Base-by-base conservation (phyloP, 2,329 filamentous ascomycete species). In the Colletotrichum horii region DNA sequence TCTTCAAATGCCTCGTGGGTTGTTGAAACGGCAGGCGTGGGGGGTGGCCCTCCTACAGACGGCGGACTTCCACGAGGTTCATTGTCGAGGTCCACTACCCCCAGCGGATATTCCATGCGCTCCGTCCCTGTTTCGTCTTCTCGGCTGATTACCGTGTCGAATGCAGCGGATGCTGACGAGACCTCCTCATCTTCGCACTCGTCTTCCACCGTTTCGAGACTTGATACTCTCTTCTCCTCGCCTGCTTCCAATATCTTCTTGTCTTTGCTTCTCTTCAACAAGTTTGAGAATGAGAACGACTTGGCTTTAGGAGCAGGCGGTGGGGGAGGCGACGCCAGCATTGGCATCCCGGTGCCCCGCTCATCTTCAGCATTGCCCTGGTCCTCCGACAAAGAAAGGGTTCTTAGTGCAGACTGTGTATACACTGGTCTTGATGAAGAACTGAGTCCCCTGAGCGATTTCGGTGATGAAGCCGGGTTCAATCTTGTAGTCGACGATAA, bases 121-220 rank as follows among this genome's bases (percentile, higher is more conserved):
- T 52, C 43, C 8, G 12, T n/a, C n/a, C n/a, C n/a, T 19, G n/a
- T 16, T 14, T 52, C 43, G 2, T 8, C 43, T 16, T 2, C 1
- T 22, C 3, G 43, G 1, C n/a, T 14, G 14, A 11, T 52, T 52
- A n/a, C 3, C 2, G n/a, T 4, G 11, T 22, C 43, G n/a, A 9
- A 52, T 52, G 43, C 2, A 0, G 43, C 11, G 3, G 0, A 9
- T 52, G 0, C 43, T 0, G 43, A 14, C 2, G 0, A 0, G 43
- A 22, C 1, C 6, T 52, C 43, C 2, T 52, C n/a, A 9, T 48
- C 43, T 12, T 48, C 38, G 38, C 19, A 11, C 9, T 48, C 9
- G 3, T 4, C 43, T 48, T 14, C 43, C 43, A 3, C n/a, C 0
- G 12, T 52, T 52, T 22, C n/a, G 43, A 52, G 43, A 52, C n/a